Base-by-base conservation (phyloP, 2,329 filamentous ascomycete species). In the Ophiosphaerella narmari region DNA sequence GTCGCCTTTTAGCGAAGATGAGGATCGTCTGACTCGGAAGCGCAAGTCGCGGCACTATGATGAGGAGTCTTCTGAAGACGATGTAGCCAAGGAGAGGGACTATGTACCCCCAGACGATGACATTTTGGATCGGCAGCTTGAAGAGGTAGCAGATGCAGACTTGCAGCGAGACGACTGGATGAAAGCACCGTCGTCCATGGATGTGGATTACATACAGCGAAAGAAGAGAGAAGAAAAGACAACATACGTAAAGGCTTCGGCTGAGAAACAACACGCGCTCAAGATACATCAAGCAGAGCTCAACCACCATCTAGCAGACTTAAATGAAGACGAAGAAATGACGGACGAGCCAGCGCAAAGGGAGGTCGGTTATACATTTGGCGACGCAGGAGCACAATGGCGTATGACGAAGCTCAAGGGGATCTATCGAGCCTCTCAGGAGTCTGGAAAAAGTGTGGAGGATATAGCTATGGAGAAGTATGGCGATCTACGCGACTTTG, bases 321-420 rank as follows among this genome's bases (percentile, higher is more conserved):
- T 89, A 8, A 82, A 65, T 8, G 55, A 51, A 1, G 58, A 50
- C 3, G 55, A 60, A 6, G 57, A 42, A 2, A 53, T 52, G 8
- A 60, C 57, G 12, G 72, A 83, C 6, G 75, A 82, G 56, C 78
- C 82, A 1, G 77, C 80, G 1, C 75, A 84, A 38, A 79, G 85
- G 45, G 82, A 89, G 48, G 84, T 95, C 7, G 79, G 84, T 50
- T 99, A 97, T 68, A 89, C 78, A 0, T 95, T 99, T 72, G 94
- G 95, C 14, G 94, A 99, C 70, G 77, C 84, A 6, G 93, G 94
- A 0, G 93, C 92, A 12, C 85, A 91, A 63, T 99, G 95, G 94
- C 87, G 95, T 42, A 96, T 99, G 92, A 96, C 88, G 5, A 97
- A 92, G 72, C 83, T 99, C 29, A 91, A 89, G 59, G 88, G 86